These are phyloP conservation scores for Botrytis galanthina DNA, from an alignment of 2,329 filamentous ascomycete species.

Conservation along the genomic window DNA sequence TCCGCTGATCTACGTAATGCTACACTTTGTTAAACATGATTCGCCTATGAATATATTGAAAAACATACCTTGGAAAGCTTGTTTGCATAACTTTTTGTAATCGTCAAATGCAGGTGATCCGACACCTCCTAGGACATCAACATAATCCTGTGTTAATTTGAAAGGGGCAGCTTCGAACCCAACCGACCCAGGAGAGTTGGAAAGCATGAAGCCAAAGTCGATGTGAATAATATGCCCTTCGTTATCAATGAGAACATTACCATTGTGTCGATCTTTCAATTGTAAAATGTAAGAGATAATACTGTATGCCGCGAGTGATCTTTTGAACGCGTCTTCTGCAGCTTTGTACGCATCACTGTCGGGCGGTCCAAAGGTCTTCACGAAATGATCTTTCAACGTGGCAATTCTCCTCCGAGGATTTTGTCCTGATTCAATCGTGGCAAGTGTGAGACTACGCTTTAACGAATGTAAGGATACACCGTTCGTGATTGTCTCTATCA, in stretches of 20 bases:
- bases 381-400: conserved; percentile 76
- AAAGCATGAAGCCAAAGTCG: conserved; percentile 88
- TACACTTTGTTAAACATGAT: conserved; percentile 36
- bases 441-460: conserved; percentile 76
- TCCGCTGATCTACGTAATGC: conserved; percentile 76
- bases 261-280: conserved; percentile 83
- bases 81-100: conserved; percentile 77
- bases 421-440: conserved; percentile 67
- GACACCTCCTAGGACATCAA: conserved; percentile 76
- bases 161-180: conserved; percentile 86
- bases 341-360: conserved; percentile 68
- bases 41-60: background rate
- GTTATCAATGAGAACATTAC: conserved; percentile 81
- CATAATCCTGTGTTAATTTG: conserved; percentile 82
- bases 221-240: conserved; percentile 86
- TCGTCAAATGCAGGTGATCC: conserved; percentile 68
- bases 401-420: conserved; percentile 76
- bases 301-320: conserved; percentile 81
- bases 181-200: conserved; percentile 79
- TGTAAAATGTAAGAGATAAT: conserved; percentile 82
- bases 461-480: conserved; percentile 84
- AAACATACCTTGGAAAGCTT: conserved; percentile 72
- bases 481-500: conserved; percentile 86
- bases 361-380: conserved; percentile 71
- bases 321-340: conserved; percentile 75